phyloP scores from a whole-genome alignment of 192 early-diverging fungal species.

The Umbelopsis vinacea region DNA sequence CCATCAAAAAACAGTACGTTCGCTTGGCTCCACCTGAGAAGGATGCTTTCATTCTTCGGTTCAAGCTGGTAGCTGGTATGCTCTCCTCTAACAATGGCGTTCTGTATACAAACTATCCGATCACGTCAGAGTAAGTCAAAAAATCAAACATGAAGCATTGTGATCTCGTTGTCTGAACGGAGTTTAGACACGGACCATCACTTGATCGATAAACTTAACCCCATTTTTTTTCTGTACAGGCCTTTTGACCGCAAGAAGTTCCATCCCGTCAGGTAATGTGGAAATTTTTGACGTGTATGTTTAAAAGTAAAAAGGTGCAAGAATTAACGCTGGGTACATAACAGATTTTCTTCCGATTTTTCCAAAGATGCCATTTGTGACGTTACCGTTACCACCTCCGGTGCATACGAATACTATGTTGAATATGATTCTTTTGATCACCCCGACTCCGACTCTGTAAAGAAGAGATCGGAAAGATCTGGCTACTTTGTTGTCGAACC shows the following conservation, averaged over 20 bases:
- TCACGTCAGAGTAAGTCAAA: slow-evolving; percentile 60
- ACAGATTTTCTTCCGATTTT: slow-evolving; percentile 45
- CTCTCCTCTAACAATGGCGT: slow-evolving; percentile 70
- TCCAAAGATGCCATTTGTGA: slow-evolving; percentile 70
- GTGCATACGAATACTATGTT: slow-evolving; percentile 89
- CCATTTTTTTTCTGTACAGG: slow-evolving; percentile 25
- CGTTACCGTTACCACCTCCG: slow-evolving; percentile 64
- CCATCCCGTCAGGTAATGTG: slow-evolving; percentile 42
- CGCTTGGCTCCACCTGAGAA: slow-evolving; percentile 72
- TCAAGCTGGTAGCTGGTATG: slow-evolving; percentile 81
- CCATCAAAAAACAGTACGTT: slow-evolving; percentile 61
- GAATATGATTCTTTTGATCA: slow-evolving; percentile 49
- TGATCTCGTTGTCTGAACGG: slow-evolving; percentile 48
- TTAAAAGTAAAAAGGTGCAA: slow-evolving; percentile 10
- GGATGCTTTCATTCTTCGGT: slow-evolving; percentile 70
- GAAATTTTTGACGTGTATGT: slow-evolving; percentile 4
- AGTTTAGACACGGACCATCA: slow-evolving; percentile 35
- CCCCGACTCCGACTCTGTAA: slow-evolving; percentile 23
- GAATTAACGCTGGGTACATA: slow-evolving; percentile 16
- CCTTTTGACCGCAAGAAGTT: slow-evolving; percentile 49
- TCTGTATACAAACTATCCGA: slow-evolving; percentile 90
- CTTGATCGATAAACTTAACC: slow-evolving; percentile 36
- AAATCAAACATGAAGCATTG: slow-evolving; percentile 19
- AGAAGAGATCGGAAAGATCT: slow-evolving; percentile 1
- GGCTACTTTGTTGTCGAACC: slow-evolving; percentile 91